Evolutionary conservation across 805 yeast species (phyloP), one percentile per base, ranked within the genome.

Genomic region (Candida railenensis): DNA sequence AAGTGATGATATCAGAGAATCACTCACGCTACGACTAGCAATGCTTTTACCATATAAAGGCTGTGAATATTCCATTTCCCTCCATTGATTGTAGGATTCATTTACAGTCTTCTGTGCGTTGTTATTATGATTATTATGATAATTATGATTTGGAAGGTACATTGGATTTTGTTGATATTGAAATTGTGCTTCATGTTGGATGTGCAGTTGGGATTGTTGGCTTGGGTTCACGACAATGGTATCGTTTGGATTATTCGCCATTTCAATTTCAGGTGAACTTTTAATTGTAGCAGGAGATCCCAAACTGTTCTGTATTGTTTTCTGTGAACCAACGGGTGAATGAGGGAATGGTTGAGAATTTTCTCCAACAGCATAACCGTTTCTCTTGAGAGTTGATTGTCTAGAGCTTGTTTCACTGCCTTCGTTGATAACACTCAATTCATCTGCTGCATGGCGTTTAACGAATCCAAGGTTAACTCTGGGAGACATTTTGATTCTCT

Each of bases 371-470:
- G 37, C 30, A 11, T 7, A 34, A 12, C 5, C 8, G 12, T 19
- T 37, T 25, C 30, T 11, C 30, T 25, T 25, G 39, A 63, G 42
- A 42, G 73, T 71, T 4, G 71, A 51, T 5, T 48, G 44, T 48
- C 75, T 58, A 3, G 74, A 67, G 42, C 61, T 56, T 2, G 53
- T 60, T 22, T 47, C 53, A 25, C 55, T 54, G 25, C 57, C 65
- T 46, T 73, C 77, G 51, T 72, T 76, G 16, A 73, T 72, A 37
- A 71, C 63, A 51, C 77, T 73, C 43, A 73, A 61, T 39, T 64
- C 74, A 50, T 71, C 76, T 15, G 39, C 22, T 3, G 40, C 39
- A 34, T n/a, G 30, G 18, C 33, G 38, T 18, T 34, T 42, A 3
- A 34, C 16, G 22, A 34, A 42, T 7, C 22, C 18, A 16, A 40